Percentiles rank a stretch among this genome's conserved stretches.
Evolutionary conservation across 139 green algal species (phyloP).

Genomic region (Chlamydomonas incerta): DNA sequence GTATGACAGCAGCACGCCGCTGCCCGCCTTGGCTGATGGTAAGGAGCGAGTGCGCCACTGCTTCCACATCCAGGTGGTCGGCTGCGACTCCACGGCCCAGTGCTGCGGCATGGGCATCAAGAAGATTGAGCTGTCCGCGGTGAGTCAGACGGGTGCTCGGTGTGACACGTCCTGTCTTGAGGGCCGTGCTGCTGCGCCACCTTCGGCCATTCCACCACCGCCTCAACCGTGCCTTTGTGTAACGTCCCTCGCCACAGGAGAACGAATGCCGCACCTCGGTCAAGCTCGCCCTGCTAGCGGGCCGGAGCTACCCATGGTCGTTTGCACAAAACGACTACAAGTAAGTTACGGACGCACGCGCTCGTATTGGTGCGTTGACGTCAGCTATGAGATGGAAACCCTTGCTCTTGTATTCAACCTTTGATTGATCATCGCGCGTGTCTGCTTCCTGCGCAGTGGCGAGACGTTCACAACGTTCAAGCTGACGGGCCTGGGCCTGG

Average conservation of each 20-base stretch:
- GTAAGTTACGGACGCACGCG: too few relatives aligned
- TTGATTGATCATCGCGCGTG: too few relatives aligned
- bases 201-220: too few relatives aligned
- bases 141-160: too few relatives aligned
- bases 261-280: background rate
- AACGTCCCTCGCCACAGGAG: too few relatives aligned
- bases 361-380: too few relatives aligned
- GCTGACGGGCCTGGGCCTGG: background rate
- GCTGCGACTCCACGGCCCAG: background rate
- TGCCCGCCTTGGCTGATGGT: background rate
- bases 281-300: background rate
- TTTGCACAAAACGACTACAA: background rate
- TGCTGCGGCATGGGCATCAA: conserved; percentile 27
- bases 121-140: conserved; percentile 6
- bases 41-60: conserved; percentile 9
- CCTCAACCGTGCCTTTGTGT: too few relatives aligned
- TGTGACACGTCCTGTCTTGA: too few relatives aligned
- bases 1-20: background rate
- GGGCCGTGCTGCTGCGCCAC: too few relatives aligned
- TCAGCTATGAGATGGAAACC: too few relatives aligned
- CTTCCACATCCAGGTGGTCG: background rate
- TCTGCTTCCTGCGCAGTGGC: background rate
- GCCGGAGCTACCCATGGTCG: background rate
- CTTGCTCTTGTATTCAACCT: too few relatives aligned
- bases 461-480: conserved; percentile 16